Evolutionary conservation across 140 eudicot species (phyloP).

Genomic region (Stevia rebaudiana): DNA sequence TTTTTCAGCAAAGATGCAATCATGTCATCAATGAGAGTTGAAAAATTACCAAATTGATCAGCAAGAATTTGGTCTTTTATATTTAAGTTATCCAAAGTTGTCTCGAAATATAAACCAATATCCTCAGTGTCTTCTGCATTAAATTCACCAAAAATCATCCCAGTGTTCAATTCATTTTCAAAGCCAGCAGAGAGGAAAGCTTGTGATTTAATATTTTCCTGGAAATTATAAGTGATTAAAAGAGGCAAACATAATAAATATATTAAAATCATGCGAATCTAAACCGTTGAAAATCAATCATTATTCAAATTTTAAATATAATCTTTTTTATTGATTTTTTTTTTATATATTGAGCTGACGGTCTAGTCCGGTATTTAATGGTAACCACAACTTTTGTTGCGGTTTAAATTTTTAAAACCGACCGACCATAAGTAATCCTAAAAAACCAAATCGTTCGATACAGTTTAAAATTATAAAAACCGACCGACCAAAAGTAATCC

Average conservation of each 20-base stretch:
- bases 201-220: slow-evolving; percentile 48
- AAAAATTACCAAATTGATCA: slow-evolving; percentile 43
- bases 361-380: no score
- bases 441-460: no score
- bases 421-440: no score
- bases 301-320: no score
- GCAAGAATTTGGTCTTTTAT: slow-evolving; percentile 43
- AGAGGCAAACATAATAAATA: not conserved
- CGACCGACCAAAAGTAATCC: no score
- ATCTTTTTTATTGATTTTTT: no score
- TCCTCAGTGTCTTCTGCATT: slow-evolving; percentile 47
- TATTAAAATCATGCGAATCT: not conserved
- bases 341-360: no score
- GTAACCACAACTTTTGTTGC: no score
- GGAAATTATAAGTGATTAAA: slow-evolving; percentile 21
- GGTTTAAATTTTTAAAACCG: no score
- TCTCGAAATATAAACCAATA: slow-evolving; percentile 35
- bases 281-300: no score
- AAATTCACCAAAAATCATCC: slow-evolving; percentile 29
- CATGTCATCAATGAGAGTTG: slow-evolving; percentile 47
- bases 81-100: slow-evolving; percentile 43
- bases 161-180: slow-evolving; percentile 28
- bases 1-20: slow-evolving; percentile 44
- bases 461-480: no score
- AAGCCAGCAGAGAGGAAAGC: slow-evolving; percentile 28